A percentile compares a stretch with the other conserved stretches of the same genome.
phyloP scores from a whole-genome alignment of 495 filamentous ascomycete genomes.

The Apiosordaria backusii region DNA sequence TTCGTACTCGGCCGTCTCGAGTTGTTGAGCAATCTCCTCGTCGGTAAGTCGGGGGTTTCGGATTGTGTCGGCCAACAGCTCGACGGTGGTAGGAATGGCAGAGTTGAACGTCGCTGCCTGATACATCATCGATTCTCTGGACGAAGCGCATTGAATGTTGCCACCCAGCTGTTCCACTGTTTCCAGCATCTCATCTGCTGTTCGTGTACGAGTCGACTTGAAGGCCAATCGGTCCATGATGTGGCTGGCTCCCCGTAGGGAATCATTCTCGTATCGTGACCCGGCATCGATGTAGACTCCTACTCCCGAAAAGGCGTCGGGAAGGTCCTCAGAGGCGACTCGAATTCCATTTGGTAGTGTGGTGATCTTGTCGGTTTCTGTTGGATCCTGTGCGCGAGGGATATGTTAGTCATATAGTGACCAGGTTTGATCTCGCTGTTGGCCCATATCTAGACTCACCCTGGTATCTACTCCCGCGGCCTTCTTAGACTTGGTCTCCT shows the following conservation, averaged over 20 bases:
- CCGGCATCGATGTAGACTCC: constrained; percentile 97
- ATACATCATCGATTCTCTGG: constrained; percentile 96
- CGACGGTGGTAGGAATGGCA: constrained; percentile 77
- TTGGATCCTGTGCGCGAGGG: constrained; percentile 63
- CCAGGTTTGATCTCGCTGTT: neutral
- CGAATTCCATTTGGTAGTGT: constrained; percentile 90
- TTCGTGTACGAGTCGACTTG: constrained; percentile 76
- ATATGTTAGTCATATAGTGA: neutral
- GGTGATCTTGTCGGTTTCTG: constrained; percentile 82
- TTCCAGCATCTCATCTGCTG: constrained; percentile 83
- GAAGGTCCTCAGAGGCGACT: constrained; percentile 91
- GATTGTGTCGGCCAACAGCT: constrained; percentile 89
- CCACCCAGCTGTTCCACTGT: constrained; percentile 81
- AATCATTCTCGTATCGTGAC: constrained; percentile 87
- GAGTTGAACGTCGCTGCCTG: constrained; percentile 97
- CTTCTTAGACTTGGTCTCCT: neutral
- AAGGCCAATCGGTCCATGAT: constrained; percentile 95
- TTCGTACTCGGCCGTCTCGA: constrained; percentile 90
- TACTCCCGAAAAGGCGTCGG: constrained; percentile 91
- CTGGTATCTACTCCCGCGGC: too few relatives aligned
- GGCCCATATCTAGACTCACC: neutral
- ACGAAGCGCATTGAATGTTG: constrained; percentile 94
- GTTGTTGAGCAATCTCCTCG: constrained; percentile 78
- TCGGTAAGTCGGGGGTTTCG: constrained; percentile 86
- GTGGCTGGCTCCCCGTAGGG: constrained; percentile 85